phyloP scores from a whole-genome alignment of 2,329 filamentous ascomycete genomes.

The Microcyclospora pomicola region DNA sequence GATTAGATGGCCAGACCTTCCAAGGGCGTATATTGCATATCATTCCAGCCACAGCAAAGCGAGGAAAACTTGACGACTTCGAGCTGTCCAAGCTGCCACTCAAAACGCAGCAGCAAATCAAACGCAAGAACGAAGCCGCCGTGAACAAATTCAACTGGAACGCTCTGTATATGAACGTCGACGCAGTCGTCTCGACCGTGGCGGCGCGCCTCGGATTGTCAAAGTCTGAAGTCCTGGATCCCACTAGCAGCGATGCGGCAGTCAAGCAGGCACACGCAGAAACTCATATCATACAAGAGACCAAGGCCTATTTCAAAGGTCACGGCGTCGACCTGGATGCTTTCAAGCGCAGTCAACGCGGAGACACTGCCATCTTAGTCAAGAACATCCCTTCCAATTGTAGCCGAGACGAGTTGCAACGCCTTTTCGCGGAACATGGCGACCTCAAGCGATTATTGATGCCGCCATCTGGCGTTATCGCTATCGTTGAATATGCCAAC shows the following conservation, averaged over 20 bases:
- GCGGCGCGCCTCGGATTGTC: slow-evolving; percentile 75
- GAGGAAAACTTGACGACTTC: slow-evolving; percentile 76
- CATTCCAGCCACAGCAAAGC: slow-evolving; percentile 69
- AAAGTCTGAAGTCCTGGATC: slow-evolving; percentile 85
- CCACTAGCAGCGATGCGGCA: slow-evolving; percentile 85
- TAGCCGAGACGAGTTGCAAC: slow-evolving; percentile 61
- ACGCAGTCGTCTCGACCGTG: slow-evolving; percentile 84
- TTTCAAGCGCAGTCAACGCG: slow-evolving; percentile 73
- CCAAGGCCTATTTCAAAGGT: slow-evolving; percentile 74
- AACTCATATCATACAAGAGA: slow-evolving; percentile 91
- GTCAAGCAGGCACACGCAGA: slow-evolving; percentile 96
- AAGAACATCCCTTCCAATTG: slow-evolving; percentile 91
- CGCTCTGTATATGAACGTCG: slow-evolving; percentile 93
- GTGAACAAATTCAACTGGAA: slow-evolving; percentile 90
- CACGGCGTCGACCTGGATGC: slow-evolving; percentile 86
- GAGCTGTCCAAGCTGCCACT: slow-evolving; percentile 80
- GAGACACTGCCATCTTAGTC: slow-evolving; percentile 75
- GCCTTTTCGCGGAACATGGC: slow-evolving; percentile 75
- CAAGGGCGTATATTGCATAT: slow-evolving; percentile 88
- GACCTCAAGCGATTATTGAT: slow-evolving; percentile 71
- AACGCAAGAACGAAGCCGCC: slow-evolving; percentile 66
- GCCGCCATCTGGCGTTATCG: slow-evolving; percentile 84
- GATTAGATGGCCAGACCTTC: slow-evolving; percentile 72
- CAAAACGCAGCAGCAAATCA: slow-evolving; percentile 87
- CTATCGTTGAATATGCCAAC: slow-evolving; percentile 78